Evolutionary conservation across 495 filamentous ascomycete species (phyloP).

Genomic region (Penicillium daleae): DNA sequence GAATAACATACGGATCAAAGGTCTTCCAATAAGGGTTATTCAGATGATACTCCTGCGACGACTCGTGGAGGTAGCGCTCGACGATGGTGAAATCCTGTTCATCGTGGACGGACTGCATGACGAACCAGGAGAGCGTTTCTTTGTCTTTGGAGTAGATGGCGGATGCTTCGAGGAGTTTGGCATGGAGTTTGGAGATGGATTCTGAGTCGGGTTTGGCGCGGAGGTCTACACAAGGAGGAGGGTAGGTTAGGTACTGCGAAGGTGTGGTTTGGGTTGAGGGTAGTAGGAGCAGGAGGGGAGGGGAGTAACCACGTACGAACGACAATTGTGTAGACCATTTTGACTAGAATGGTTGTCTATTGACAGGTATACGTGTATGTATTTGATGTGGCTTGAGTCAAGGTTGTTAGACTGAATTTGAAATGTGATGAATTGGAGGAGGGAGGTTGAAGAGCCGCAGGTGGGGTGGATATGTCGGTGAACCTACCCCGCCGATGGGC

Average conservation of each 20-base stretch:
- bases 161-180: conserved; percentile 68
- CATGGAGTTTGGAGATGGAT: conserved; percentile 63
- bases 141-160: conserved; percentile 67
- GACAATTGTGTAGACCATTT: conserved; percentile 61
- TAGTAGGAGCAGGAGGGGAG: too few species aligned
- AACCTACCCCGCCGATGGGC: conserved; percentile 9
- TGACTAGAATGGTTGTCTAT: background rate
- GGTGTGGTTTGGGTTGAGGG: background rate
- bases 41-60: conserved; percentile 62
- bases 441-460: background rate
- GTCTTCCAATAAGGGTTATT: conserved; percentile 73
- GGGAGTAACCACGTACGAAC: conserved; percentile 42
- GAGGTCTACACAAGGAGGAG: conserved; percentile 44
- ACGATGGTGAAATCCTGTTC: conserved; percentile 69
- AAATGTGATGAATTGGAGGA: background rate
- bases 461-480: background rate
- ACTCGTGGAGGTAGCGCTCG: conserved; percentile 65
- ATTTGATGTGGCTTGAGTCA: background rate
- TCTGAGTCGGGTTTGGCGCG: conserved; percentile 64
- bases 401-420: background rate
- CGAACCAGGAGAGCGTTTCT: conserved; percentile 69
- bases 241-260: background rate
- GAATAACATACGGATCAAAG: conserved; percentile 68
- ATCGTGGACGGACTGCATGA: conserved; percentile 68
- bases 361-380: background rate